phyloP scores from a whole-genome alignment of 495 filamentous ascomycete genomes.

The Aspergillus incahuasiensis region DNA sequence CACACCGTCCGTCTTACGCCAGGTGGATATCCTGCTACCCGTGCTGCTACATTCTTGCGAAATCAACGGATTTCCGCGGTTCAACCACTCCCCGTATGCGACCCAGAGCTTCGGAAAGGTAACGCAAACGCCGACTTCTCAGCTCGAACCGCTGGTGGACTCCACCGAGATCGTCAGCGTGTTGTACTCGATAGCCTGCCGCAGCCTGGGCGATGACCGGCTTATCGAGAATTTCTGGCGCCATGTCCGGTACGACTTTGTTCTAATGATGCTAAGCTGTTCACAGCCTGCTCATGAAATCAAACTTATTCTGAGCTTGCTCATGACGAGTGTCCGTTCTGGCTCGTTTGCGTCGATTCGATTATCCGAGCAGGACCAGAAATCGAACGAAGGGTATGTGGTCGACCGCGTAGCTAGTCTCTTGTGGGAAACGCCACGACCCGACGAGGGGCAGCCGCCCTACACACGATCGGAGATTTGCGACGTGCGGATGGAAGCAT shows the following conservation, averaged over 20 bases:
- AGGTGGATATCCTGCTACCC: constrained; percentile 51
- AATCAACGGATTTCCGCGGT: constrained; percentile 51
- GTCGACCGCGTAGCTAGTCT: constrained; percentile 58
- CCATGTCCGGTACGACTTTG: constrained; percentile 56
- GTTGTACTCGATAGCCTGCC: constrained; percentile 53
- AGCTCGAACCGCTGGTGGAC: constrained; percentile 48
- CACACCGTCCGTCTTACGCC: constrained; percentile 35
- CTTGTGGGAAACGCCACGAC: constrained; percentile 51
- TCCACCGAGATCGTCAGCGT: constrained; percentile 53
- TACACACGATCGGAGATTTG: constrained; percentile 48
- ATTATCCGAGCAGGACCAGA: constrained; percentile 47
- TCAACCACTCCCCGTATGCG: constrained; percentile 42
- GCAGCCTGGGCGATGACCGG: constrained; percentile 37
- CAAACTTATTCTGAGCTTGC: constrained; percentile 50
- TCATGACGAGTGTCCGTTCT: constrained; percentile 54
- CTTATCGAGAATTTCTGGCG: constrained; percentile 55
- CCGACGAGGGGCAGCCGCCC: constrained; percentile 42
- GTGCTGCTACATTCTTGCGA: constrained; percentile 54
- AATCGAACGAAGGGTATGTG: constrained; percentile 52
- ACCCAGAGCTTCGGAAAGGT: constrained; percentile 33
- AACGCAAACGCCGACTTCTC: constrained; percentile 39
- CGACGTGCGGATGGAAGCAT: constrained; percentile 52
- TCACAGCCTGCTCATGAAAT: constrained; percentile 57
- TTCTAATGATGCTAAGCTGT: constrained; percentile 57
- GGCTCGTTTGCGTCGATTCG: constrained; percentile 59